Evolutionary conservation across 2,329 filamentous ascomycete genomes (phyloP).

Genomic region (Graphiopsis chlorocephala): DNA sequence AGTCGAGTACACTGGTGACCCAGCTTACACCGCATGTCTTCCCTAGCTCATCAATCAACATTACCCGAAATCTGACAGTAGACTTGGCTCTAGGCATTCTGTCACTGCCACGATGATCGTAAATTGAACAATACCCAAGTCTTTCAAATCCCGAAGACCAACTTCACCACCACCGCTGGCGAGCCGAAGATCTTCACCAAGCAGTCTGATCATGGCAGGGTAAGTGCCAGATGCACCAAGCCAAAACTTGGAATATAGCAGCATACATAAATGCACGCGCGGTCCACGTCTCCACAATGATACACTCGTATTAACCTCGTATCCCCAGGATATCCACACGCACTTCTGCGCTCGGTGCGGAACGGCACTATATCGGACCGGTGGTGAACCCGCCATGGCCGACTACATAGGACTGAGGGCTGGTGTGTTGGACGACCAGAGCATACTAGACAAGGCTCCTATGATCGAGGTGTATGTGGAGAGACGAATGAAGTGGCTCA

Average conservation of each 20-base stretch:
- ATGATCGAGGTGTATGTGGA: neutral
- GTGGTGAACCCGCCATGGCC: neutral
- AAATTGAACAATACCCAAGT: neutral
- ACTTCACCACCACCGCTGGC: neutral
- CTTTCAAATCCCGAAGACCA: neutral
- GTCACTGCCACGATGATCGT: neutral
- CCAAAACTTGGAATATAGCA: neutral
- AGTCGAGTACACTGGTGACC: neutral
- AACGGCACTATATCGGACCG: neutral
- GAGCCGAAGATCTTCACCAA: neutral
- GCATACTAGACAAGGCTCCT: neutral
- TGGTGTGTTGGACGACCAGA: neutral
- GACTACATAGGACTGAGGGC: neutral
- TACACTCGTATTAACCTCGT: slow-evolving; percentile 5
- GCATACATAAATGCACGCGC: neutral
- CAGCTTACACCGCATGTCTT: neutral
- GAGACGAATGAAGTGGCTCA: neutral
- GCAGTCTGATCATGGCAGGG: neutral
- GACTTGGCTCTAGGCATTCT: neutral
- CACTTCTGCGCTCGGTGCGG: neutral
- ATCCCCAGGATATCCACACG: slow-evolving; percentile 1
- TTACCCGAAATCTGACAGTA: neutral
- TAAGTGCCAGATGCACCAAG: neutral
- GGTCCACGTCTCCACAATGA: neutral
- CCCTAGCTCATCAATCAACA: neutral